These are phyloP conservation scores for Platanthera guangdongensis DNA, from an alignment of 106 monocot species.

Conservation along the genomic window DNA sequence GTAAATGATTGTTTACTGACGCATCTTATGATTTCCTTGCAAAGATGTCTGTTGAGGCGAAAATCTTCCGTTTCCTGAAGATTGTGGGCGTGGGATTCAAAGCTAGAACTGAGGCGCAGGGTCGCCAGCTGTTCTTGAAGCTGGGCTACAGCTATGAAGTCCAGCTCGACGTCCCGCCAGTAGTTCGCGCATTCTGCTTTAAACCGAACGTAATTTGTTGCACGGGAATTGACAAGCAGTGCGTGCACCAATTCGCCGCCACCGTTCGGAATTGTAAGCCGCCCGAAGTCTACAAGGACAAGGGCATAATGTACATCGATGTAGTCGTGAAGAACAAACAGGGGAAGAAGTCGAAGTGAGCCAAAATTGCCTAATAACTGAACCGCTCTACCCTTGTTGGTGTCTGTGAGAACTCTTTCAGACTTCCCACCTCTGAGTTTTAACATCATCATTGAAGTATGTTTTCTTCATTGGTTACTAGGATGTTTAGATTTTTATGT, in stretches of 20 bases:
- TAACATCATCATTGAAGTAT: too few relatives aligned
- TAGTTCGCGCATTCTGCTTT: conserved; percentile 87
- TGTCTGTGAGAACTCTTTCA: too few relatives aligned
- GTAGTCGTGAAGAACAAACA: conserved; percentile 82
- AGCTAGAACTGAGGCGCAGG: conserved; percentile 65
- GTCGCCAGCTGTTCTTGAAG: conserved; percentile 73
- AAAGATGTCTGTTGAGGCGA: conserved; percentile 49
- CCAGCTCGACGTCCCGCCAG: conserved; percentile 67
- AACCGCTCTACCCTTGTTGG: too few relatives aligned
- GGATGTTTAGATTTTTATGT: too few relatives aligned
- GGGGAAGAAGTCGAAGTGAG: conserved; percentile 86
- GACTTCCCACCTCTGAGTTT: too few relatives aligned
- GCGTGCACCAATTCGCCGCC: conserved; percentile 85
- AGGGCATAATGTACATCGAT: conserved; percentile 86
- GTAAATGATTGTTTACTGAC: too few relatives aligned
- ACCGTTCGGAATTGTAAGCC: conserved; percentile 79
- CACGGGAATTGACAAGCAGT: conserved; percentile 77
- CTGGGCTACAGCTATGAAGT: conserved; percentile 95
- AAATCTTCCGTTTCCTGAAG: conserved; percentile 83
- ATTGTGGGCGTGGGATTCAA: conserved; percentile 90
- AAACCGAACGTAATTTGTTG: conserved; percentile 93
- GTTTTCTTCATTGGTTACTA: too few relatives aligned
- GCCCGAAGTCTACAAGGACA: conserved; percentile 92
- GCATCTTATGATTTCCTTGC: neutral
- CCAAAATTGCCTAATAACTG: too few relatives aligned